These are phyloP conservation scores for Striga asiatica DNA, from an alignment of 257 asterid genomes.

Conservation along the genomic window DNA sequence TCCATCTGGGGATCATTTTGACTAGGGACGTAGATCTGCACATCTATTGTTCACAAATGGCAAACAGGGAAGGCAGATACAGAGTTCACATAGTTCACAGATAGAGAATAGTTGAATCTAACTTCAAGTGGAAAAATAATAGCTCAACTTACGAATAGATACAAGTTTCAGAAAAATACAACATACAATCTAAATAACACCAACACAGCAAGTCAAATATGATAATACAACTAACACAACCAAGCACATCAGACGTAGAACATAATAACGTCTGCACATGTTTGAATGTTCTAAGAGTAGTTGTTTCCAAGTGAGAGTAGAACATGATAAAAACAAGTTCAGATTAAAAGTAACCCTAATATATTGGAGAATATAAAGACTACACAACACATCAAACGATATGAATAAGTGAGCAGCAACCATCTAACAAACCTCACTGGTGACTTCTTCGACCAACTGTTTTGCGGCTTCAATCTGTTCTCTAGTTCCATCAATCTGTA, in stretches of 20 bases:
- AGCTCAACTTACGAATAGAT: no score
- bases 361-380: not conserved
- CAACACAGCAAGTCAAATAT: not conserved
- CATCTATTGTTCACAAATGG: conserved; percentile 22
- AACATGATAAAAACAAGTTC: not conserved
- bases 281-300: not conserved
- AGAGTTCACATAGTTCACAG: conserved; percentile 4
- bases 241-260: not conserved
- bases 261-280: not conserved
- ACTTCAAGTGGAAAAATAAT: not conserved
- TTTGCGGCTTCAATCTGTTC: conserved; percentile 91
- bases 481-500: conserved; percentile 79
- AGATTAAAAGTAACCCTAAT: not conserved
- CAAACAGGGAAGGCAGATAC: conserved; percentile 18
- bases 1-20: conserved; percentile 25
- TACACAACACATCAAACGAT: not conserved
- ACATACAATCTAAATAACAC: conserved; percentile 3
- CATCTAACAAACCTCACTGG: conserved; percentile 67
- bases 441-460: conserved; percentile 68
- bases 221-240: not conserved
- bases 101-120: not conserved
- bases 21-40: conserved; percentile 29
- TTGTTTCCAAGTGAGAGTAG: not conserved
- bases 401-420: conserved; percentile 12
- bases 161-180: not conserved